Conservation (phyloP, 179 eudicot genomes). For the Beta lomatogona region DNA sequence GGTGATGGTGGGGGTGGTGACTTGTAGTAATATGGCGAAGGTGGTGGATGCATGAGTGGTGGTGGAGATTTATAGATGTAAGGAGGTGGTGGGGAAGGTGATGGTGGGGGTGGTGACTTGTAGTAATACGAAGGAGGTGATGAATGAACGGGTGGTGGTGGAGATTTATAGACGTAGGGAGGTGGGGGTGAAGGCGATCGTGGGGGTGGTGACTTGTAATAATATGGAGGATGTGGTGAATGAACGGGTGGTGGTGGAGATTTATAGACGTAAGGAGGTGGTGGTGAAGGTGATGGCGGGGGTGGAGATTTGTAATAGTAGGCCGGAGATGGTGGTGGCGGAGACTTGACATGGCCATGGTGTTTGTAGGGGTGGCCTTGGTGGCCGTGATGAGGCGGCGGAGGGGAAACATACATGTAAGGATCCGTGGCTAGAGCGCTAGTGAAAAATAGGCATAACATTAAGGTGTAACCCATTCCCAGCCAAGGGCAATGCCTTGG, state of each 20-base stretch:
- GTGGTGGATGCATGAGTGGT: background rate
- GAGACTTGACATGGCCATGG: conserved; percentile 7
- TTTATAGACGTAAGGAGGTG: background rate
- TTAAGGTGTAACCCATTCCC: conserved; percentile 2
- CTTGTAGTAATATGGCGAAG: background rate
- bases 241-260: conserved; percentile 10
- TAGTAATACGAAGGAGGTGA: background rate
- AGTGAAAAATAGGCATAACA: conserved; percentile 18
- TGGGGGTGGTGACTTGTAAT: conserved; percentile 13
- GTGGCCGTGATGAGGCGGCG: conserved; percentile 13
- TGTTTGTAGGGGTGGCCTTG: background rate
- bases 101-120: background rate
- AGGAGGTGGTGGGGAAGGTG: background rate
- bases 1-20: background rate
- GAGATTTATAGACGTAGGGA: background rate
- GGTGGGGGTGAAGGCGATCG: background rate
- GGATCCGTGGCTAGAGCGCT: conserved; percentile 20
- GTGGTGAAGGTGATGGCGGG: background rate
- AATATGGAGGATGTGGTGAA: background rate
- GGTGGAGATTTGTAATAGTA: conserved; percentile 15
- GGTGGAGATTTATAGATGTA: background rate
- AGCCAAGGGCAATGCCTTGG: conserved; percentile 29
- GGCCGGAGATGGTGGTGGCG: conserved; percentile 14
- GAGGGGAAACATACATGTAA: conserved; percentile 19
- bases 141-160: conserved; percentile 8